Conservation (phyloP, 306 rosid species). For the Quillaja saponaria region DNA sequence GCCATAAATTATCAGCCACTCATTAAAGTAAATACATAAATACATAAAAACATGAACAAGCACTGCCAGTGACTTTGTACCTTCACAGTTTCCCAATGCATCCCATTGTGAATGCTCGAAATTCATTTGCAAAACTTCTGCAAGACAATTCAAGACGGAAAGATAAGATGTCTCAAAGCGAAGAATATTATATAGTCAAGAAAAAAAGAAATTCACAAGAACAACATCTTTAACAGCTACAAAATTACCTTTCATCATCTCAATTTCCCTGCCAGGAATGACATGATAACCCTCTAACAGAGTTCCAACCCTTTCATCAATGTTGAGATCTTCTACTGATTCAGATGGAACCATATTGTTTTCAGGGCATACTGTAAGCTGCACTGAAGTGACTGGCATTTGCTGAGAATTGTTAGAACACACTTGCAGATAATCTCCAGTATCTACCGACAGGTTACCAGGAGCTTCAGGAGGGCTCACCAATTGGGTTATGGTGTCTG, state of each 20-base stretch:
- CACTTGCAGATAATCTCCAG: conserved; percentile 53
- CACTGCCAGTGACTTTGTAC: conserved; percentile 37
- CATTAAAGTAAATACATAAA: neutral
- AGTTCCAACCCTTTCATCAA: conserved; percentile 81
- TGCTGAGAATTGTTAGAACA: conserved; percentile 44
- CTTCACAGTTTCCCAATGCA: conserved; percentile 58
- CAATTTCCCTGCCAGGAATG: conserved; percentile 87
- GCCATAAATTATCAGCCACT: neutral
- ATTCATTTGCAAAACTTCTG: conserved; percentile 83
- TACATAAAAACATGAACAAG: neutral
- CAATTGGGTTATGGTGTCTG: conserved; percentile 73
- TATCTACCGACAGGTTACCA: conserved; percentile 79
- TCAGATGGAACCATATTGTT: conserved; percentile 43
- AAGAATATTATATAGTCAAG: neutral
- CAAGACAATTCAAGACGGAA: conserved; percentile 33
- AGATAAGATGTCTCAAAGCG: conserved; percentile 23
- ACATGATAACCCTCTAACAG: conserved; percentile 70
- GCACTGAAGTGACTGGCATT: conserved; percentile 22
- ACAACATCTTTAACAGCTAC: conserved; percentile 9
- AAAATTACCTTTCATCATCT: conserved; percentile 69
- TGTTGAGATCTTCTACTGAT: conserved; percentile 56
- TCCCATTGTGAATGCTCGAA: conserved; percentile 57
- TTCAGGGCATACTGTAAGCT: conserved; percentile 35
- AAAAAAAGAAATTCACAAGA: conserved; percentile 20
- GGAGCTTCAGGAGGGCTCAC: conserved; percentile 98